A percentile compares a stretch with the other conserved stretches of the same genome.
Evolutionary conservation across 2,329 filamentous ascomycete genomes (phyloP).

Genomic region (Colletotrichum sp.): DNA sequence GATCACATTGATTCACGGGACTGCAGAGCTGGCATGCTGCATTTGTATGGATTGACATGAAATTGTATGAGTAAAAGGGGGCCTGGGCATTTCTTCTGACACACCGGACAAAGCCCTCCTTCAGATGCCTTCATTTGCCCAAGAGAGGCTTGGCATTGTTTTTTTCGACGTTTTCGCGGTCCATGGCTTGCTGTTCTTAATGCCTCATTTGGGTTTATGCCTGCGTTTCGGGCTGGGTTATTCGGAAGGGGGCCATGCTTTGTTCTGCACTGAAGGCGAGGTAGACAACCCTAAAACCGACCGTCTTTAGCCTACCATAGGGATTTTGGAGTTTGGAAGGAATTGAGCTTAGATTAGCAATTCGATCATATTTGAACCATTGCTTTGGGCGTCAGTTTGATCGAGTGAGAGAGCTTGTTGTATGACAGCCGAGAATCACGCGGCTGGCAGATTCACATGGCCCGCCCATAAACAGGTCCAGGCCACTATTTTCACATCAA

Average conservation of each 20-base stretch:
- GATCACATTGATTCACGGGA: not conserved
- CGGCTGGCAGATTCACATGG: not conserved
- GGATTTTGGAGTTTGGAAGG: conserved; percentile 4
- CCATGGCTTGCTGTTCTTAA: not conserved
- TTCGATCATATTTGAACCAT: not conserved
- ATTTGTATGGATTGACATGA: conserved; percentile 13
- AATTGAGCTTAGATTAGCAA: not conserved
- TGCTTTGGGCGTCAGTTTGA: not conserved
- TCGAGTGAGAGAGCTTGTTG: not conserved
- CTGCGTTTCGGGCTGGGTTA: not conserved
- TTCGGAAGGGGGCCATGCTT: not conserved
- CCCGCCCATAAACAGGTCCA: not conserved
- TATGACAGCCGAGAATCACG: not conserved
- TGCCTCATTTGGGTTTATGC: not conserved
- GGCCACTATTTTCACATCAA: not conserved
- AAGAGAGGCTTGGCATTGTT: not conserved
- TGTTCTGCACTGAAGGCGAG: not conserved
- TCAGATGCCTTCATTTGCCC: not conserved
- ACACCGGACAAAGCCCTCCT: not conserved
- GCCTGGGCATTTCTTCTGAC: not conserved
- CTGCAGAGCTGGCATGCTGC: not conserved
- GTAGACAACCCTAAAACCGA: not conserved
- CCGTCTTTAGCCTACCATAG: conserved; percentile 3
- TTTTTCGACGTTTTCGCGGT: not conserved
- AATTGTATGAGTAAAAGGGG: conserved; percentile 18